Evolutionary conservation across 2,329 filamentous ascomycete species (phyloP).

Genomic region (Exophiala calicioides): DNA sequence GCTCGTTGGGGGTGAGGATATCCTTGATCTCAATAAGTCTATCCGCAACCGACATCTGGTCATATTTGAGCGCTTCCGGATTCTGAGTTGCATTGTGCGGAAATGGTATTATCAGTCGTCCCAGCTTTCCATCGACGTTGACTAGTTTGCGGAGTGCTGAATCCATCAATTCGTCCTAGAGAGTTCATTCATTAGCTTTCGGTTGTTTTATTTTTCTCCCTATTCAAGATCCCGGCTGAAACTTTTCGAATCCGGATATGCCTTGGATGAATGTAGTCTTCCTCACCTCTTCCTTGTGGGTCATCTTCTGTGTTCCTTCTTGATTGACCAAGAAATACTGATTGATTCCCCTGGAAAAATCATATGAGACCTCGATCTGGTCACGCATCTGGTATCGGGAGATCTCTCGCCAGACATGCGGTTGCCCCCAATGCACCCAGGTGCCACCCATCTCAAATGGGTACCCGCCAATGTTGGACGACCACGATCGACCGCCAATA

Average conservation of each 20-base stretch:
- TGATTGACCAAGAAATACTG: constrained; percentile 42
- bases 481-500: constrained; percentile 52
- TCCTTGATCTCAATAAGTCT: constrained; percentile 45
- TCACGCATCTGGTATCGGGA: constrained; percentile 42
- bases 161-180: constrained; percentile 38
- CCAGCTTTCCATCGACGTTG: constrained; percentile 48
- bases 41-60: constrained; percentile 45
- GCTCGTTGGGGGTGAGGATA: constrained; percentile 46
- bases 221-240: too few relatives aligned
- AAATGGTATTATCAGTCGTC: constrained; percentile 43
- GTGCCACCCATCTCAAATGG: constrained; percentile 54
- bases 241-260: neutral
- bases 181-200: constrained; percentile 8
- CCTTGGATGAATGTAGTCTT: neutral
- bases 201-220: too few relatives aligned
- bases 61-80: constrained; percentile 39
- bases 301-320: constrained; percentile 38
- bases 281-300: constrained; percentile 45
- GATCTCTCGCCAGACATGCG: constrained; percentile 39
- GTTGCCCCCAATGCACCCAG: constrained; percentile 51
- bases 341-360: constrained; percentile 47
- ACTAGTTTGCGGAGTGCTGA: constrained; percentile 46
- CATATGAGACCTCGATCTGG: constrained; percentile 43
- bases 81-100: constrained; percentile 42
- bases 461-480: constrained; percentile 46